Conservation (phyloP, 345 rosid species). For the Gossypium sturtianum region DNA sequence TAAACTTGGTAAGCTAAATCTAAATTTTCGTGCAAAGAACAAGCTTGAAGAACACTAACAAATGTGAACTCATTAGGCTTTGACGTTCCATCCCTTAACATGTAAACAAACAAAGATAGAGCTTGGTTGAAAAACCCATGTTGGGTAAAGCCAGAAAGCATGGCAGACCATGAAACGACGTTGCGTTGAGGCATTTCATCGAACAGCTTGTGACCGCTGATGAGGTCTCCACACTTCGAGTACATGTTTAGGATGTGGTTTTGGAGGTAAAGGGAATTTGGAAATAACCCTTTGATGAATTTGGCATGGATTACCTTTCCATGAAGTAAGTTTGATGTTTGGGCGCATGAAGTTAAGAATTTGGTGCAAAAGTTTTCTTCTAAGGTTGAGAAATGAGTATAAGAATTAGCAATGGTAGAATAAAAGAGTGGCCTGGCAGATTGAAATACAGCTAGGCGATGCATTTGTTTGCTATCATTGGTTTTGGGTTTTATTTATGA, state of each 20-base stretch:
- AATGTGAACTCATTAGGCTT: constrained; percentile 44
- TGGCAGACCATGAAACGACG: constrained; percentile 45
- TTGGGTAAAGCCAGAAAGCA: constrained; percentile 38
- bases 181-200: constrained; percentile 46
- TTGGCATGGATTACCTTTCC: constrained; percentile 40
- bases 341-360: constrained; percentile 27
- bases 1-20: constrained; percentile 28
- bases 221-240: constrained; percentile 25
- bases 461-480: neutral
- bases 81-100: constrained; percentile 29
- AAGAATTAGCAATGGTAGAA: neutral
- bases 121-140: constrained; percentile 26
- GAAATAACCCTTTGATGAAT: constrained; percentile 23
- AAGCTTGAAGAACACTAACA: constrained; percentile 44
- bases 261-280: constrained; percentile 27
- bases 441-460: constrained; percentile 5
- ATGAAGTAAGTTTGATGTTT: constrained; percentile 18
- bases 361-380: constrained; percentile 18
- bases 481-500: neutral
- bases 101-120: constrained; percentile 27
- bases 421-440: neutral
- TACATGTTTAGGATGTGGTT: constrained; percentile 43
- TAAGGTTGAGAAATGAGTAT: neutral
- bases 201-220: constrained; percentile 31
- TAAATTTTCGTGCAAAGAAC: constrained; percentile 27